A percentile compares a stretch with the other conserved stretches of the same genome.
These are phyloP conservation scores for Byssothecium circinans DNA, from an alignment of 2,329 filamentous ascomycete genomes.

Conservation along the genomic window DNA sequence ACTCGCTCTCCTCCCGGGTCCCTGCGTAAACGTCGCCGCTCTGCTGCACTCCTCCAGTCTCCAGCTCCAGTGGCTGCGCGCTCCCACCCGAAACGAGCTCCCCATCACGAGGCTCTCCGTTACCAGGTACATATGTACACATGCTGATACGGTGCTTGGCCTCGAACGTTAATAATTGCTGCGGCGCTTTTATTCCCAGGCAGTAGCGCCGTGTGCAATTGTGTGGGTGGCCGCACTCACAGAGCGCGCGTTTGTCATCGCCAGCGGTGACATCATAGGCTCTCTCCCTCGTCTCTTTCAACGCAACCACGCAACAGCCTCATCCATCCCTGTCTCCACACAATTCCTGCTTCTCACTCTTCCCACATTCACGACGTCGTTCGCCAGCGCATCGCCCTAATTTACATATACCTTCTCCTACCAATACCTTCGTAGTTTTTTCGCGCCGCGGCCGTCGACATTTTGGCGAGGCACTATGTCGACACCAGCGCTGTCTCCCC, in stretches of 20 bases:
- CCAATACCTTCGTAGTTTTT: slow-evolving; percentile 9
- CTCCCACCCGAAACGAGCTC: too few relatives aligned
- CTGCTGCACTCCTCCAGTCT: too few relatives aligned
- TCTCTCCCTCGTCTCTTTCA: slow-evolving; percentile 4
- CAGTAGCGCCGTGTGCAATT: too few relatives aligned
- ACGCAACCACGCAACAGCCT: background rate
- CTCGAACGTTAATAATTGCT: too few relatives aligned
- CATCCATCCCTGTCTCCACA: slow-evolving; percentile 3
- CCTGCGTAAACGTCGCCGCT: background rate
- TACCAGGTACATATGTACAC: too few relatives aligned
- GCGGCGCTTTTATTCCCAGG: too few relatives aligned
- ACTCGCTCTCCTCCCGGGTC: background rate
- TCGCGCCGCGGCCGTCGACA: slow-evolving; percentile 15
- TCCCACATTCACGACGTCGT: too few relatives aligned
- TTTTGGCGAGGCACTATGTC: slow-evolving; percentile 27
- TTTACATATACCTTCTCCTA: slow-evolving; percentile 18
- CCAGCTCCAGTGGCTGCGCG: too few relatives aligned
- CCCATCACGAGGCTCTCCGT: too few relatives aligned
- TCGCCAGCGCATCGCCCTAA: background rate
- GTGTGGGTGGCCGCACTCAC: slow-evolving; percentile 1
- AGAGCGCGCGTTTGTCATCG: slow-evolving; percentile 6
- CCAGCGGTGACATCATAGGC: slow-evolving; percentile 6
- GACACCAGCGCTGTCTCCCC: slow-evolving; percentile 38
- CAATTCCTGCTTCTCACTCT: background rate
- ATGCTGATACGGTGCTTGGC: too few relatives aligned